Conservation (phyloP, 2,329 filamentous ascomycete species). For the Aspergillus awamori region DNA sequence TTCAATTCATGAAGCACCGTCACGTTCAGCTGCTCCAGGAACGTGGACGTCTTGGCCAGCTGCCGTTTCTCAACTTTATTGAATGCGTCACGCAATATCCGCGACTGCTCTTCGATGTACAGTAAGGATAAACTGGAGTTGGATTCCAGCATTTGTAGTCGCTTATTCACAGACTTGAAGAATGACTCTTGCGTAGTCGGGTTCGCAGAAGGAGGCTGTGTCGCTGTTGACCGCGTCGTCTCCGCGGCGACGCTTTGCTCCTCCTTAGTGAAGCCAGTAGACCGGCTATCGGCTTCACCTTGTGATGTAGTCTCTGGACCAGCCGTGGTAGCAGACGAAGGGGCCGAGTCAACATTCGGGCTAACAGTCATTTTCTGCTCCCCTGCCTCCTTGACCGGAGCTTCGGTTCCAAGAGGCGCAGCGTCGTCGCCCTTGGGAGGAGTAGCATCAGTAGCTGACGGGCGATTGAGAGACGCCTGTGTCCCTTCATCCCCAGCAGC, state of each 20-base stretch:
- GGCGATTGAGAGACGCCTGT: conserved; percentile 22
- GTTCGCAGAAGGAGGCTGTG: conserved; percentile 57
- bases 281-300: conserved; percentile 27
- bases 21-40: conserved; percentile 81
- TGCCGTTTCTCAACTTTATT: conserved; percentile 85
- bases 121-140: conserved; percentile 91
- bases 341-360: conserved; percentile 16
- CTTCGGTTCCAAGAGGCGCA: conserved; percentile 1
- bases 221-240: conserved; percentile 41
- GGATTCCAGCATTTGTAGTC: conserved; percentile 83
- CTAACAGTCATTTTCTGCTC: conserved; percentile 25
- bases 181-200: conserved; percentile 96
- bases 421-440: conserved; percentile 5
- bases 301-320: conserved; percentile 25
- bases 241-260: conserved; percentile 35
- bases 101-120: conserved; percentile 96
- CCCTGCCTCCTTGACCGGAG: conserved; percentile 19
- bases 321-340: conserved; percentile 20
- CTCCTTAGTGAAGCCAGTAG: conserved; percentile 32
- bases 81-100: conserved; percentile 84
- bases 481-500: conserved; percentile 19
- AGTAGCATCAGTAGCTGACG: conserved; percentile 8
- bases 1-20: conserved; percentile 83
- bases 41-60: conserved; percentile 76
- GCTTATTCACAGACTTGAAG: conserved; percentile 95